A percentile compares a stretch with the other conserved stretches of the same genome.
These are phyloP conservation scores for Coriaria nepalensis DNA, from an alignment of 306 rosid genomes.

Conservation along the genomic window DNA sequence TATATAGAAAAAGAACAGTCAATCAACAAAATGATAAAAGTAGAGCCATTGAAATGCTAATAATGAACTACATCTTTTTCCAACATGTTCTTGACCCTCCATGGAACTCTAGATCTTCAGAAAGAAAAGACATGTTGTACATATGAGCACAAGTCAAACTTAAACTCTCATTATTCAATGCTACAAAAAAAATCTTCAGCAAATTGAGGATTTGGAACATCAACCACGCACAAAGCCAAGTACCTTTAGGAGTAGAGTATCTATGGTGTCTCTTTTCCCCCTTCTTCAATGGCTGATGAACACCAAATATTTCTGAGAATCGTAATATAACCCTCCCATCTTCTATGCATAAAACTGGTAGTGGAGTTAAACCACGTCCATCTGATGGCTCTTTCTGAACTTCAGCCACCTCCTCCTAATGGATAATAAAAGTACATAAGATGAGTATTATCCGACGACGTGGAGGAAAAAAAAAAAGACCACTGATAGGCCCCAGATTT, in stretches of 20 bases:
- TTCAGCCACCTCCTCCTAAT: constrained; percentile 45
- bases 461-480: too few relatives aligned
- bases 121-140: too few relatives aligned
- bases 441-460: too few relatives aligned
- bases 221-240: constrained; percentile 11
- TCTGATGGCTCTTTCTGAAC: constrained; percentile 29
- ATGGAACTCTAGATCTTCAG: background rate
- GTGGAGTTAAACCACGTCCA: constrained; percentile 25
- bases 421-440: constrained; percentile 13
- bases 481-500: too few relatives aligned
- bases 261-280: constrained; percentile 73
- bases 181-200: too few relatives aligned
- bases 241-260: constrained; percentile 57
- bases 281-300: constrained; percentile 61
- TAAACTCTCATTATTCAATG: too few relatives aligned
- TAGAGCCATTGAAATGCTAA: too few relatives aligned
- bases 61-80: too few relatives aligned
- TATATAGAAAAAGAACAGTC: constrained; percentile 2
- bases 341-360: constrained; percentile 80
- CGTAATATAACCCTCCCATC: constrained; percentile 70
- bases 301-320: constrained; percentile 88
- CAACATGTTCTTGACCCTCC: too few relatives aligned
- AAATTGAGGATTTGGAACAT: constrained; percentile 13
- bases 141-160: too few relatives aligned
- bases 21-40: constrained; percentile 18